phyloP scores from a whole-genome alignment of 2,329 filamentous ascomycete species.

The Calycina herbarum region DNA sequence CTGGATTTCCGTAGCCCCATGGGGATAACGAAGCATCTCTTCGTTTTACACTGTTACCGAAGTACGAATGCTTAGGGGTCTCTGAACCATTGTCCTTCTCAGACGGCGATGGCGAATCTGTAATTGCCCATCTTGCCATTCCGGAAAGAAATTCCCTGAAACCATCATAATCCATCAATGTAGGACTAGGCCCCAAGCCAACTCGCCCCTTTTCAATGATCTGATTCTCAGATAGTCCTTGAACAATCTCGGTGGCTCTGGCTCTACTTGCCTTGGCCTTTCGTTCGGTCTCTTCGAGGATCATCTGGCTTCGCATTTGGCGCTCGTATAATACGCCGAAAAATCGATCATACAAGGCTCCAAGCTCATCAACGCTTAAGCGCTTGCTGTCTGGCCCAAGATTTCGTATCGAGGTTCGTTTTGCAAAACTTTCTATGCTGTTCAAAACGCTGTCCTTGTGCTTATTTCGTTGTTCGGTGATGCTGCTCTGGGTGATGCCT shows the following conservation, averaged over 20 bases:
- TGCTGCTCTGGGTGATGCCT: slow-evolving; percentile 88
- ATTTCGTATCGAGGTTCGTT: slow-evolving; percentile 93
- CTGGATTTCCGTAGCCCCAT: slow-evolving; percentile 58
- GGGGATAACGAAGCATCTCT: slow-evolving; percentile 41
- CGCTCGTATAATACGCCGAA: slow-evolving; percentile 90
- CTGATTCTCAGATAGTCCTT: slow-evolving; percentile 42
- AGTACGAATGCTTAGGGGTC: slow-evolving; percentile 61
- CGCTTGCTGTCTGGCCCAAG: slow-evolving; percentile 95
- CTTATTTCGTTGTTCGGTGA: slow-evolving; percentile 83
- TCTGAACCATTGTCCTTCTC: slow-evolving; percentile 49
- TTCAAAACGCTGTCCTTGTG: slow-evolving; percentile 94
- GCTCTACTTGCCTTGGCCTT: slow-evolving; percentile 61
- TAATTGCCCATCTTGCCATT: slow-evolving; percentile 89
- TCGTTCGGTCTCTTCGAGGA: slow-evolving; percentile 73
- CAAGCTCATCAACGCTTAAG: slow-evolving; percentile 79
- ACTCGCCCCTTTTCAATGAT: slow-evolving; percentile 81
- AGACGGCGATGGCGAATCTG: slow-evolving; percentile 70
- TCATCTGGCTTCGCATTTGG: slow-evolving; percentile 75
- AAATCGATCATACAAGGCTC: slow-evolving; percentile 90
- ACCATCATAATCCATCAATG: slow-evolving; percentile 94
- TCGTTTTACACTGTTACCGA: slow-evolving; percentile 53
- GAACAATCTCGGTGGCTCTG: slow-evolving; percentile 51
- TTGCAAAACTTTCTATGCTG: slow-evolving; percentile 96
- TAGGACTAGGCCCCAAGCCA: slow-evolving; percentile 84
- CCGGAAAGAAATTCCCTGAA: slow-evolving; percentile 92